These are phyloP conservation scores for Pichia cactophila DNA, from an alignment of 1,139 yeast genomes.

Conservation along the genomic window DNA sequence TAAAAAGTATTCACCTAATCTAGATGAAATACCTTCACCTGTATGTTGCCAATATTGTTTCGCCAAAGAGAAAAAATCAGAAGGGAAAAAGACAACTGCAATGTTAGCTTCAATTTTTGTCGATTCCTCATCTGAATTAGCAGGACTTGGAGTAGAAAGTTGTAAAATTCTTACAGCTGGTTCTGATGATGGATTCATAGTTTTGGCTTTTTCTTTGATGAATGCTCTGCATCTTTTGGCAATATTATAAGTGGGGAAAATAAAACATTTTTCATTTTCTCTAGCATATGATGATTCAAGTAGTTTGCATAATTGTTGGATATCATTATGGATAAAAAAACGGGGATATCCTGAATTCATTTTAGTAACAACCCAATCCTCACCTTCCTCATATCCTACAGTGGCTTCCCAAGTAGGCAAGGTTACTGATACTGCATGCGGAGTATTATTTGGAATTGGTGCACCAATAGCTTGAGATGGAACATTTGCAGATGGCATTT, in stretches of 20 bases:
- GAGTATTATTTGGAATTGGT: constrained; percentile 80
- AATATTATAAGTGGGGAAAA: constrained; percentile 69
- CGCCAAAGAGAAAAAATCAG: constrained; percentile 49
- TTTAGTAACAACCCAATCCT: constrained; percentile 69
- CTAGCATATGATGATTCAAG: constrained; percentile 61
- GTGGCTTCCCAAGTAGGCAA: constrained; percentile 92
- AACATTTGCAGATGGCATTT: constrained; percentile 6
- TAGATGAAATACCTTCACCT: constrained; percentile 89
- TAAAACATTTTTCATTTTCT: constrained; percentile 62
- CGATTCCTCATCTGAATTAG: constrained; percentile 48
- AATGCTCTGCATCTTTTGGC: constrained; percentile 85
- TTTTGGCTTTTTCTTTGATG: constrained; percentile 35
- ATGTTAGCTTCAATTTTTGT: constrained; percentile 58
- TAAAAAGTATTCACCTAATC: constrained; percentile 78
- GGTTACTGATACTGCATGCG: constrained; percentile 90
- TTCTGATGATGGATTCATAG: constrained; percentile 23
- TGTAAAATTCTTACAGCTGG: constrained; percentile 60
- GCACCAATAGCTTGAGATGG: constrained; percentile 53
- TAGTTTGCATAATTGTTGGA: constrained; percentile 51
- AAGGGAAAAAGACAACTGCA: constrained; percentile 71
- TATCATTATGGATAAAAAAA: constrained; percentile 69
- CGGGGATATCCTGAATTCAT: constrained; percentile 89
- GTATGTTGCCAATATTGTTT: constrained; percentile 94
- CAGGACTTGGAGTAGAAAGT: constrained; percentile 66
- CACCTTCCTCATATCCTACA: constrained; percentile 87